Evolutionary conservation across 345 rosid genomes (phyloP).

Genomic region (Arabidopsis thaliana): DNA sequence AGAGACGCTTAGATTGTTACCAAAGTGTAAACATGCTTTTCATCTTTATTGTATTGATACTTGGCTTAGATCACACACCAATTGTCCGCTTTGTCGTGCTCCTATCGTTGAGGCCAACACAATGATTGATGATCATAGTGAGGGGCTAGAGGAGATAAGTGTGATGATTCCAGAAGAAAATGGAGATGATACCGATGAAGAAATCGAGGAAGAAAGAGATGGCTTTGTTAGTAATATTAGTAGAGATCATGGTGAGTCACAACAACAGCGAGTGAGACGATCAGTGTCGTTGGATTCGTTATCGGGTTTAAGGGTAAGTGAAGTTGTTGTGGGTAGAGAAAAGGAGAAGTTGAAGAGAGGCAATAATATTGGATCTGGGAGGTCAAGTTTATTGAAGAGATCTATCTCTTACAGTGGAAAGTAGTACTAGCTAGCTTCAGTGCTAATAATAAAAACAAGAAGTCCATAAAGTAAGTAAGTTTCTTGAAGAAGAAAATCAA

Average conservation of each 20-base stretch:
- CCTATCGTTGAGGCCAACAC: constrained; percentile 45
- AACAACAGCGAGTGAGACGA: constrained; percentile 60
- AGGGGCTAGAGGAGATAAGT: constrained; percentile 37
- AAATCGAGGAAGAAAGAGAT: constrained; percentile 39
- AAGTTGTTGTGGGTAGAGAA: constrained; percentile 36
- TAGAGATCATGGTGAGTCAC: constrained; percentile 35
- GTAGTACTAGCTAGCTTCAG: constrained; percentile 17
- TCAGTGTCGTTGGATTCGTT: constrained; percentile 74
- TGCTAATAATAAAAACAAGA: constrained; percentile 23
- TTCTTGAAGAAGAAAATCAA: constrained; percentile 12
- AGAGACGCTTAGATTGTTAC: constrained; percentile 64
- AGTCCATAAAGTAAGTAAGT: constrained; percentile 6
- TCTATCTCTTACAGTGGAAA: constrained; percentile 69
- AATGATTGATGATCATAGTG: constrained; percentile 9
- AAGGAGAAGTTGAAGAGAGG: constrained; percentile 46
- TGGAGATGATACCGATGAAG: constrained; percentile 39
- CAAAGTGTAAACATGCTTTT: constrained; percentile 82
- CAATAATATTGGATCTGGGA: constrained; percentile 50
- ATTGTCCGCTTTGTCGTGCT: constrained; percentile 70
- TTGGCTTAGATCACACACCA: constrained; percentile 76
- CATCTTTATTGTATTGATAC: constrained; percentile 75
- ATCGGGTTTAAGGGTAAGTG: constrained; percentile 56
- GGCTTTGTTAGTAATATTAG: constrained; percentile 32
- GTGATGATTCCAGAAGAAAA: constrained; percentile 36
- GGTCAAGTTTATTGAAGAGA: constrained; percentile 60